Conservation (phyloP, 1,284 basidiomycete genomes). For the Tremellales sp. region DNA sequence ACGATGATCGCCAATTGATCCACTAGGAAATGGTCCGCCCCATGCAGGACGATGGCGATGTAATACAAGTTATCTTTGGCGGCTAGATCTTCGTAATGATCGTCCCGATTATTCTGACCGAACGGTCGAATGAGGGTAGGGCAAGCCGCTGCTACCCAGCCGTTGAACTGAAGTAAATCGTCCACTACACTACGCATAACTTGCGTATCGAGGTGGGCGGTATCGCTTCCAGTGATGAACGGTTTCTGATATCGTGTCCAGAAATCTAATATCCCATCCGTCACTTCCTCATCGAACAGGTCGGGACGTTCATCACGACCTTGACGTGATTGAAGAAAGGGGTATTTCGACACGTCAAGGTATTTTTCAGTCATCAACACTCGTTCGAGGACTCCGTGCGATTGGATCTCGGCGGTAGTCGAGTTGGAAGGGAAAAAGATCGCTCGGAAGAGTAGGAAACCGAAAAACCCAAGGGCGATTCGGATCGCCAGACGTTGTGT, state of each 20-base stretch:
- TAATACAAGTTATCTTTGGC: constrained; percentile 80
- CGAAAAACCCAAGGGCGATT: constrained; percentile 32
- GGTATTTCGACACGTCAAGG: constrained; percentile 79
- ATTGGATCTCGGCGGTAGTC: constrained; percentile 57
- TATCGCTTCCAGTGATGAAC: constrained; percentile 74
- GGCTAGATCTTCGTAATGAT: constrained; percentile 80
- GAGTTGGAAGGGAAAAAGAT: constrained; percentile 33
- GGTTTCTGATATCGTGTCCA: constrained; percentile 88
- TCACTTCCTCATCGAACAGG: constrained; percentile 68
- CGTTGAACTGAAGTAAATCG: constrained; percentile 82
- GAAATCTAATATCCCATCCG: constrained; percentile 73
- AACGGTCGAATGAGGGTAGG: constrained; percentile 85
- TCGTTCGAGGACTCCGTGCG: constrained; percentile 78
- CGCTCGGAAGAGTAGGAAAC: constrained; percentile 38
- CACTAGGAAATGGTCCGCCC: constrained; percentile 93
- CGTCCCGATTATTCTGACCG: constrained; percentile 75
- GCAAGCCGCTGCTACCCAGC: constrained; percentile 98
- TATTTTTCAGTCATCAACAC: constrained; percentile 76
- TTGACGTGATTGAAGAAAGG: constrained; percentile 78
- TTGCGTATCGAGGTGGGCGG: constrained; percentile 80
- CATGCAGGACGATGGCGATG: constrained; percentile 87
- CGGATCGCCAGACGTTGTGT: constrained; percentile 42
- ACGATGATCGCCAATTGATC: constrained; percentile 95
- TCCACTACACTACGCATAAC: constrained; percentile 81
- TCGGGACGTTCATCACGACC: constrained; percentile 78